Base-by-base conservation (phyloP, 2,329 filamentous ascomycete genomes). In the Colletotrichum euphorbiae region DNA sequence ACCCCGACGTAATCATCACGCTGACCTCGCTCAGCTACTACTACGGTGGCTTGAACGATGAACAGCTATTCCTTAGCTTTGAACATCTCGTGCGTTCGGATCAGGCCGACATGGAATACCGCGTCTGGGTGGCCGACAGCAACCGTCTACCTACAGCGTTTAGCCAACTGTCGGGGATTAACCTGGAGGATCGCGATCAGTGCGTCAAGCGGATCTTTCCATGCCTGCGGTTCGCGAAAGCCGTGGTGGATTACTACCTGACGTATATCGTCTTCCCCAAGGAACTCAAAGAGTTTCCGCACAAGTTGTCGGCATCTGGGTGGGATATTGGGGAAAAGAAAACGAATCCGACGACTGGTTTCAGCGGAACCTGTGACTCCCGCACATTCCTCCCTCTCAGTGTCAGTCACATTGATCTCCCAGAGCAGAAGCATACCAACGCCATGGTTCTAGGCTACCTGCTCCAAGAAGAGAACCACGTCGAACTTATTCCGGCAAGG, bases 351-450 rank as follows among this genome's bases (percentile, higher is more conserved):
- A 89, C 84, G 0, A 89, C 87, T 0, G 91, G 91, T 0, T 93
- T 93, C 72, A 91, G 89, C 62, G 90, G 91, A 0, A 93, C 91
- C 0, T 90, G 89, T 24, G 90, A 93, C 70, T 87, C 85, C 0
- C 77, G 82, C 11, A 79, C 82, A n/a, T 73, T 90, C 0, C 78
- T 93, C 0, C 90, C 90, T 0, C 72, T 90, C 0, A 77, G 72
- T 0, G 81, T 93, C 0, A 72, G 78, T 0, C 88, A 92, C 28
- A 33, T 76, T 85, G 0, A 38, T 78, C 90, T 0, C 72, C 76
- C 0, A 76, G 78, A 28, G 0, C 87, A 91, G 42, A 78, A 77
- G 1, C 88, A 91, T 57, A 94, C 91, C 0, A 93, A 93, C 71
- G 90, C 91, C 0, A 74, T 88, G 4, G 90, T 93, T 0, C 72